A percentile compares a stretch with the other conserved stretches of the same genome.
These are phyloP conservation scores for Globisporangium viniferum DNA, from an alignment of 352 stramenopile species.

Conservation along the genomic window DNA sequence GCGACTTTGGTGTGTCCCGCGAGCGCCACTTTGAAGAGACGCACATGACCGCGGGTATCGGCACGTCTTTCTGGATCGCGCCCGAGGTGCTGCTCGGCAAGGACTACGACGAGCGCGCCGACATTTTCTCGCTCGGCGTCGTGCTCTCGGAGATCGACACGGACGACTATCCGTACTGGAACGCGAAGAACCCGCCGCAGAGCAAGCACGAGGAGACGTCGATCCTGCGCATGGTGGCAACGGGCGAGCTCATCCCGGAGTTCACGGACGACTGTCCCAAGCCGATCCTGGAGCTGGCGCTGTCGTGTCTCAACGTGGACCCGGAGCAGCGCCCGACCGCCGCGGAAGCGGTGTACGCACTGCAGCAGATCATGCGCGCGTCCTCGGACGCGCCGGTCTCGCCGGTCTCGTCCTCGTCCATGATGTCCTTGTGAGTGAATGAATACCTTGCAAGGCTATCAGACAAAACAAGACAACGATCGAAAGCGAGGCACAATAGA, in stretches of 20 bases:
- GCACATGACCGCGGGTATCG: conserved; percentile 67
- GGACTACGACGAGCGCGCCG: conserved; percentile 50
- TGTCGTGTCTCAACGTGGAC: conserved; percentile 50
- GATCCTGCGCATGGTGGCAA: conserved; percentile 65
- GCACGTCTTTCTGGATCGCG: conserved; percentile 72
- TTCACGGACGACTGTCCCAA: conserved; percentile 51
- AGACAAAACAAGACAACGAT: not conserved
- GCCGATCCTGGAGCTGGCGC: conserved; percentile 42
- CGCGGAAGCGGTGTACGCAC: conserved; percentile 51
- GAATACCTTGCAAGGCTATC: not conserved
- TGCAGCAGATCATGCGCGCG: conserved; percentile 41
- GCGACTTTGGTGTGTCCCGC: conserved; percentile 71
- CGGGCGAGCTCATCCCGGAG: conserved; percentile 45
- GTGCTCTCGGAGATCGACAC: conserved; percentile 57
- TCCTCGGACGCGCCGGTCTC: conserved; percentile 18
- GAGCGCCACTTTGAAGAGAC: conserved; percentile 56
- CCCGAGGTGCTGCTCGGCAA: conserved; percentile 58
- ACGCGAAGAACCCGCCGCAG: conserved; percentile 43
- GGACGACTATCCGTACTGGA: conserved; percentile 63
- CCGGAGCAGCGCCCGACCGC: conserved; percentile 56
- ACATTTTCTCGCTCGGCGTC: conserved; percentile 55
- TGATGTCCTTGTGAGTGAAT: conserved; percentile 17
- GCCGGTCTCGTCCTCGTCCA: conserved; percentile 19
- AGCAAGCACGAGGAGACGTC: conserved; percentile 50
- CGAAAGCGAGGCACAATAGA: not conserved